These are phyloP conservation scores for Viola odorata DNA, from an alignment of 345 rosid species.

Conservation along the genomic window DNA sequence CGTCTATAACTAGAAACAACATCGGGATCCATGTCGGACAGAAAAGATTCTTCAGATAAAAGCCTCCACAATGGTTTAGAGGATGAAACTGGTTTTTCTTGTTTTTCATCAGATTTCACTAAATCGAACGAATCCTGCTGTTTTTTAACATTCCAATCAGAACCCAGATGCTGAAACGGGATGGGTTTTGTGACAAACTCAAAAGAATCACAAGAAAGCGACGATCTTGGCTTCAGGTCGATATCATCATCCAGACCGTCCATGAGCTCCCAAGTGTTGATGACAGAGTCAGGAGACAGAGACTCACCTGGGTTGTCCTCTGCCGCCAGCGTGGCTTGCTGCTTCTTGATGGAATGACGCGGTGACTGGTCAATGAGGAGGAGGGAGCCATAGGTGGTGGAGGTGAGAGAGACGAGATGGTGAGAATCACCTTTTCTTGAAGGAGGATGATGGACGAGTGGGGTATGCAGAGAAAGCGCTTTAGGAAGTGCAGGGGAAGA, in stretches of 20 bases:
- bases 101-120: conserved; percentile 8
- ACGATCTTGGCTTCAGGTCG: conserved; percentile 20
- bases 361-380: conserved; percentile 39
- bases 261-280: conserved; percentile 97
- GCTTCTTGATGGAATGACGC: conserved; percentile 7
- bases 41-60: conserved; percentile 63
- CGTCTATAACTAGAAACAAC: conserved; percentile 59
- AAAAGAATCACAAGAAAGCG: conserved; percentile 3
- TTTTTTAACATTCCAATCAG: conserved; percentile 27
- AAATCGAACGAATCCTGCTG: conserved; percentile 25
- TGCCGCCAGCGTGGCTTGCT: neutral
- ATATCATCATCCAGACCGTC: conserved; percentile 67
- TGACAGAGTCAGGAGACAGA: conserved; percentile 69
- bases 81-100: conserved; percentile 13
- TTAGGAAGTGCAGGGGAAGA: conserved; percentile 21
- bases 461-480: conserved; percentile 60
- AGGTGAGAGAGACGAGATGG: conserved; percentile 80
- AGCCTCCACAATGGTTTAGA: conserved; percentile 63
- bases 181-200: conserved; percentile 16
- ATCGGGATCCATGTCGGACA: conserved; percentile 56
- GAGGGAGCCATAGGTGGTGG: conserved; percentile 83
- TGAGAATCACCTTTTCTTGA: conserved; percentile 75
- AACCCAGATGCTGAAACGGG: conserved; percentile 20
- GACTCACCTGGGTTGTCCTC: conserved; percentile 20
- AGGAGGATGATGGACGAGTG: conserved; percentile 86